A percentile compares a stretch with the other conserved stretches of the same genome.
These are phyloP conservation scores for Daldinia concentrica DNA, from an alignment of 495 filamentous ascomycete species.

Conservation along the genomic window DNA sequence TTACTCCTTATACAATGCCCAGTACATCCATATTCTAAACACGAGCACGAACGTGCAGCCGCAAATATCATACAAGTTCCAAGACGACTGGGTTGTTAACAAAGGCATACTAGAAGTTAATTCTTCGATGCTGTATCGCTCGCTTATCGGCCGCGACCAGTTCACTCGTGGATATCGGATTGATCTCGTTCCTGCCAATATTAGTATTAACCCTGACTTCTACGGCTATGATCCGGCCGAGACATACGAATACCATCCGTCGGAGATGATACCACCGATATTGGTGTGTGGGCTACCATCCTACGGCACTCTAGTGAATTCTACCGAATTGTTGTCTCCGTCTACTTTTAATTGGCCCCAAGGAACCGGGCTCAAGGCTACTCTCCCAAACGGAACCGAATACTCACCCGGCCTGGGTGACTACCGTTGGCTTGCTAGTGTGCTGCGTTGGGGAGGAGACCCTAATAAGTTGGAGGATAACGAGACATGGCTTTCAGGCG, in stretches of 20 bases:
- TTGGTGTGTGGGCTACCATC: conserved; percentile 20
- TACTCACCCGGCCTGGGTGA: conserved; percentile 35
- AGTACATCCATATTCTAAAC: conserved; percentile 36
- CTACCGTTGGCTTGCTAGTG: conserved; percentile 35
- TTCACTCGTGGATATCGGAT: conserved; percentile 38
- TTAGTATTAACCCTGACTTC: conserved; percentile 29
- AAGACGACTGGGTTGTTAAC: conserved; percentile 20
- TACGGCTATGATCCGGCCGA: conserved; percentile 37
- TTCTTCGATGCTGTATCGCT: conserved; percentile 22
- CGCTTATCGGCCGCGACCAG: conserved; percentile 25
- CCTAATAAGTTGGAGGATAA: conserved; percentile 23
- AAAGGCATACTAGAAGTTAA: conserved; percentile 32
- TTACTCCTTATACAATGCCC: conserved; percentile 42
- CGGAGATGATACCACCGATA: conserved; percentile 11
- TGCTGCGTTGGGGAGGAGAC: conserved; percentile 41
- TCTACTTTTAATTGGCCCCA: conserved; percentile 30
- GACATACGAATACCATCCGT: conserved; percentile 26
- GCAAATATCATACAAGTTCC: conserved; percentile 28
- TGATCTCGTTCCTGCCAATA: conserved; percentile 39
- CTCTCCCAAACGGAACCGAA: conserved; percentile 13
- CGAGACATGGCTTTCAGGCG: conserved; percentile 41
- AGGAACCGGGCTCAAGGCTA: conserved; percentile 21
- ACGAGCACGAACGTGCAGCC: conserved; percentile 12
- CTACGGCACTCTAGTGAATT: conserved; percentile 32
- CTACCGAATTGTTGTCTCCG: conserved; percentile 25